Conservation (phyloP, 2,329 filamentous ascomycete genomes). For the Sclerotinia borealis region DNA sequence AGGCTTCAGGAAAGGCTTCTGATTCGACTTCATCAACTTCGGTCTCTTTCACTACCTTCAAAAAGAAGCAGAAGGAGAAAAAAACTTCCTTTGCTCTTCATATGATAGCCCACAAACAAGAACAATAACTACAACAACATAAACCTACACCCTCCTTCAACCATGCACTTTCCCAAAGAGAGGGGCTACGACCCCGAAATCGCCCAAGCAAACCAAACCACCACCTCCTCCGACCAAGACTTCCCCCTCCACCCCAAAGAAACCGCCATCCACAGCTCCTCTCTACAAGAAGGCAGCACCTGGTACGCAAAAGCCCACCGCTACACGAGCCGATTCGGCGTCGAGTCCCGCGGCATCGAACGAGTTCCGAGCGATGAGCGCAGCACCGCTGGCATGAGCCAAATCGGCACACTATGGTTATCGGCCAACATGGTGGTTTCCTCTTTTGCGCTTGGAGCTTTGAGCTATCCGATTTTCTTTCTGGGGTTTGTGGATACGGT, state of each 20-base stretch:
- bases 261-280: slow-evolving; percentile 47
- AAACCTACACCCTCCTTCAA: neutral
- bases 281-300: slow-evolving; percentile 50
- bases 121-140: neutral
- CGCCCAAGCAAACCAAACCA: neutral
- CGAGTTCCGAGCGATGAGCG: slow-evolving; percentile 65
- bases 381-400: slow-evolving; percentile 57
- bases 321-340: slow-evolving; percentile 56
- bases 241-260: neutral
- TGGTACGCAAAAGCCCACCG: slow-evolving; percentile 55
- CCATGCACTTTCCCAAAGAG: neutral
- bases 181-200: slow-evolving; percentile 4
- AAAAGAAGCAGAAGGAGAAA: neutral
- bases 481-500: slow-evolving; percentile 70
- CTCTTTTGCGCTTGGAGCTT: slow-evolving; percentile 68
- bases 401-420: slow-evolving; percentile 69
- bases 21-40: neutral
- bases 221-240: neutral
- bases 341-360: slow-evolving; percentile 72
- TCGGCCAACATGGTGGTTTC: slow-evolving; percentile 74
- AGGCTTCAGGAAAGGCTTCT: neutral
- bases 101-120: neutral
- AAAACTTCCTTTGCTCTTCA: neutral
- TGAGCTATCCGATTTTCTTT: slow-evolving; percentile 60
- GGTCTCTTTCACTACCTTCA: neutral